Evolutionary conservation across 257 asterid genomes (phyloP).

Genomic region (Perilla frutescens): DNA sequence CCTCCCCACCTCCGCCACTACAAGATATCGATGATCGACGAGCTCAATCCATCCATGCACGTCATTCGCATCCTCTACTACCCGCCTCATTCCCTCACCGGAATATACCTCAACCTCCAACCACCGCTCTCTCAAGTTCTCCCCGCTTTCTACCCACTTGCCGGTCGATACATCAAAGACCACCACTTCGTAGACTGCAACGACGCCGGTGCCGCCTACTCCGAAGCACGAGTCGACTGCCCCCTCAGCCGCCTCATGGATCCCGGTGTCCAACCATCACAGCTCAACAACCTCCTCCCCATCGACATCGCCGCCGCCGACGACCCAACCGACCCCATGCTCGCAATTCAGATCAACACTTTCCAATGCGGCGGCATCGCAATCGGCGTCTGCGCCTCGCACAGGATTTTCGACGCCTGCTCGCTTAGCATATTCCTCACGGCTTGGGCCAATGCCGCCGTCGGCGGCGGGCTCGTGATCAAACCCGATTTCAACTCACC

Average conservation of each 20-base stretch:
- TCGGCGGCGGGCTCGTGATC: background rate
- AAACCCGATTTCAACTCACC: conserved; percentile 26
- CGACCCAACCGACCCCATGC: conserved; percentile 26
- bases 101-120: background rate
- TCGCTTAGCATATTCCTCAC: conserved; percentile 23
- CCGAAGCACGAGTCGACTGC: conserved; percentile 14
- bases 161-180: conserved; percentile 29
- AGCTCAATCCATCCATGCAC: conserved; percentile 16
- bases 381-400: conserved; percentile 24
- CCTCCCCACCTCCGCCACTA: conserved; percentile 16
- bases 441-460: conserved; percentile 28
- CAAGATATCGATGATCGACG: conserved; percentile 27
- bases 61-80: conserved; percentile 33
- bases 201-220: conserved; percentile 27
- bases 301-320: conserved; percentile 21
- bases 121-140: conserved; percentile 11
- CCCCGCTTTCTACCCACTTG: conserved; percentile 27
- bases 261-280: background rate
- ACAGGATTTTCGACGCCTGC: conserved; percentile 33
- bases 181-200: conserved; percentile 23
- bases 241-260: background rate
- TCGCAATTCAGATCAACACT: conserved; percentile 24
- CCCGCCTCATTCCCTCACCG: background rate
- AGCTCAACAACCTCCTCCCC: conserved; percentile 29
- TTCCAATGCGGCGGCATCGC: conserved; percentile 31